These are phyloP conservation scores for Solanum microdontum DNA, from an alignment of 257 asterid genomes.

Conservation along the genomic window DNA sequence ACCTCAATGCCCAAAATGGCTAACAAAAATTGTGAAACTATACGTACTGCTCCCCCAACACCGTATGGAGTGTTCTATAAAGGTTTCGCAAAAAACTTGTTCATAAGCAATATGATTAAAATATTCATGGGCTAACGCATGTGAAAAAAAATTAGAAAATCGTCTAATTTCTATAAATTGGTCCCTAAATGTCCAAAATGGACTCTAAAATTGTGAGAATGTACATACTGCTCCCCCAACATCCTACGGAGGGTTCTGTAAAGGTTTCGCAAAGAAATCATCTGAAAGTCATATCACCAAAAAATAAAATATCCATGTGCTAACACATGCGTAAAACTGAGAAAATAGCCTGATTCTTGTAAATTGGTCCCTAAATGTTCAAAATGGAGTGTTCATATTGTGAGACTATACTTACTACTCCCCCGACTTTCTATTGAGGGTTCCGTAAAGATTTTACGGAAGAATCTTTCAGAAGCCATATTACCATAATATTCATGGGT, in stretches of 20 bases:
- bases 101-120: not conserved
- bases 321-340: not conserved
- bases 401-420: not conserved
- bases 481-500: no score
- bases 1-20: not conserved
- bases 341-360: fast-evolving
- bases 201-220: not conserved
- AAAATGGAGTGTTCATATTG: not conserved
- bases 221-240: not conserved
- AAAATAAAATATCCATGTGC: no score
- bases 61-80: not conserved
- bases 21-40: not conserved
- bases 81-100: not conserved
- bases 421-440: not conserved
- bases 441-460: no score
- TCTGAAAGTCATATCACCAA: not conserved
- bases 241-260: not conserved
- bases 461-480: not conserved
- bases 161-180: not conserved
- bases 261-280: not conserved
- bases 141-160: no score
- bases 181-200: not conserved
- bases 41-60: no score
- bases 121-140: not conserved
- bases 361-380: not conserved